Evolutionary conservation across 352 stramenopile genomes (phyloP).

Genomic region (Pythium insidiosum): DNA sequence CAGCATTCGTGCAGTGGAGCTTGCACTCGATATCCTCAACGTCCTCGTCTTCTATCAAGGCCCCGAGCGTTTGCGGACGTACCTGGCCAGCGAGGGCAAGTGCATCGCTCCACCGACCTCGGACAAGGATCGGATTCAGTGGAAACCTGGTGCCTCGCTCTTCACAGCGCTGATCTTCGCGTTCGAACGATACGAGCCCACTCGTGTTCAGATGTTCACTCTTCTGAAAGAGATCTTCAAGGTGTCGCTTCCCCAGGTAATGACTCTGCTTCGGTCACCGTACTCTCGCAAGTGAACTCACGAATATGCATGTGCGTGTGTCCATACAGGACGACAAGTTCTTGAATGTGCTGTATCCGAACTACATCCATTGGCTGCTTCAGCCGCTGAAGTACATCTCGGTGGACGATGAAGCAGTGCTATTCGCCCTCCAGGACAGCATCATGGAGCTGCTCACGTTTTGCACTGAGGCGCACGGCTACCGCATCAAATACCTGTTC

Average conservation of each 20-base stretch:
- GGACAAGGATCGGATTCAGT: slow-evolving; percentile 57
- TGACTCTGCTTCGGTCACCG: too few relatives aligned
- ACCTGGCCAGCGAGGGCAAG: slow-evolving; percentile 62
- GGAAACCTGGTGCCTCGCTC: slow-evolving; percentile 53
- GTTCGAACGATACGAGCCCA: slow-evolving; percentile 55
- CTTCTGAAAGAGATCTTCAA: slow-evolving; percentile 69
- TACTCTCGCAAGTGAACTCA: too few relatives aligned
- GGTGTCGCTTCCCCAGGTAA: slow-evolving; percentile 56
- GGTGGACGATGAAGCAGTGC: slow-evolving; percentile 27
- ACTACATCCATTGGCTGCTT: slow-evolving; percentile 83
- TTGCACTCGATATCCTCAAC: slow-evolving; percentile 63
- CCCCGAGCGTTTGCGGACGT: slow-evolving; percentile 52
- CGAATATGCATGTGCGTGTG: too few relatives aligned
- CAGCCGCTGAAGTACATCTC: slow-evolving; percentile 67
- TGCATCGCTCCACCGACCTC: slow-evolving; percentile 47
- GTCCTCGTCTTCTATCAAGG: slow-evolving; percentile 64
- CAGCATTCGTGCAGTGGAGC: slow-evolving; percentile 30
- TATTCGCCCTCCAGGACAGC: slow-evolving; percentile 76
- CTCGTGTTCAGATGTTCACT: slow-evolving; percentile 57
- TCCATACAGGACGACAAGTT: slow-evolving; percentile 74
- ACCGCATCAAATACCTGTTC: slow-evolving; percentile 85
- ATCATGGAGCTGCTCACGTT: slow-evolving; percentile 85
- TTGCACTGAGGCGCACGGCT: slow-evolving; percentile 76
- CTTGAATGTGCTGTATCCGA: slow-evolving; percentile 77
- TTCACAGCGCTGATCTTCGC: slow-evolving; percentile 65